Conservation (phyloP, 768 basidiomycete genomes). For the Tylopilus cervinicoccineus region DNA sequence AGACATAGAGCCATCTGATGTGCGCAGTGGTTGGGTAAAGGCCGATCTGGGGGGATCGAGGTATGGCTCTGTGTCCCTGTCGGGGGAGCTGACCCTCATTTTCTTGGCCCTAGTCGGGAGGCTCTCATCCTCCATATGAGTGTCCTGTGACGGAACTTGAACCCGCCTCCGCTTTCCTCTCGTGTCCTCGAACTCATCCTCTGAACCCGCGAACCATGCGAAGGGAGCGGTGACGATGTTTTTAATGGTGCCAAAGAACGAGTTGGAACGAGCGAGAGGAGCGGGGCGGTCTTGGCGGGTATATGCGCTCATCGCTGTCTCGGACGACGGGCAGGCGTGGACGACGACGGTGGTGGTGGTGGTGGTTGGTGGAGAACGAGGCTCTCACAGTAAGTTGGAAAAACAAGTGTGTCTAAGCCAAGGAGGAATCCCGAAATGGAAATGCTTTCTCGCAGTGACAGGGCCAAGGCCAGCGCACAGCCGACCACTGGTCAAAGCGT, state of each 20-base stretch:
- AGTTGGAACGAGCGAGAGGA: conserved; percentile 48
- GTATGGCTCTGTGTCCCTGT: conserved; percentile 38
- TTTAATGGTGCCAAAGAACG: conserved; percentile 60
- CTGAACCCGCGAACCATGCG: conserved; percentile 47
- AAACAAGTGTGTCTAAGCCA: conserved; percentile 22
- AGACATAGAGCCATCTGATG: conserved; percentile 16
- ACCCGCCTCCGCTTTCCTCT: conserved; percentile 55
- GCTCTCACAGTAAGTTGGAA: conserved; percentile 7
- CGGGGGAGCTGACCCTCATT: conserved; percentile 50
- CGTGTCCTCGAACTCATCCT: conserved; percentile 47
- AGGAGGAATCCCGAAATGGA: conserved; percentile 9
- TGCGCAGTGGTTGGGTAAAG: conserved; percentile 31
- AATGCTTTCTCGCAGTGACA: conserved; percentile 7
- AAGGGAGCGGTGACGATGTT: conserved; percentile 63
- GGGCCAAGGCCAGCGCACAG: too few species aligned
- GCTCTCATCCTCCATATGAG: conserved; percentile 31
- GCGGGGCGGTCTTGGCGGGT: conserved; percentile 29
- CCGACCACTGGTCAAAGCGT: background rate
- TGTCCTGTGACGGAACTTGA: conserved; percentile 23
- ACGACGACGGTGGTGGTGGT: conserved; percentile 14
- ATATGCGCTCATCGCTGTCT: conserved; percentile 28
- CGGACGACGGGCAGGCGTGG: conserved; percentile 15
- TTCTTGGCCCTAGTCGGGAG: conserved; percentile 42
- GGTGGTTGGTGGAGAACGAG: conserved; percentile 21
- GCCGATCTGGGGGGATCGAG: conserved; percentile 52